These are phyloP conservation scores for Botrytis squamosa DNA, from an alignment of 2,329 filamentous ascomycete species.

Conservation along the genomic window DNA sequence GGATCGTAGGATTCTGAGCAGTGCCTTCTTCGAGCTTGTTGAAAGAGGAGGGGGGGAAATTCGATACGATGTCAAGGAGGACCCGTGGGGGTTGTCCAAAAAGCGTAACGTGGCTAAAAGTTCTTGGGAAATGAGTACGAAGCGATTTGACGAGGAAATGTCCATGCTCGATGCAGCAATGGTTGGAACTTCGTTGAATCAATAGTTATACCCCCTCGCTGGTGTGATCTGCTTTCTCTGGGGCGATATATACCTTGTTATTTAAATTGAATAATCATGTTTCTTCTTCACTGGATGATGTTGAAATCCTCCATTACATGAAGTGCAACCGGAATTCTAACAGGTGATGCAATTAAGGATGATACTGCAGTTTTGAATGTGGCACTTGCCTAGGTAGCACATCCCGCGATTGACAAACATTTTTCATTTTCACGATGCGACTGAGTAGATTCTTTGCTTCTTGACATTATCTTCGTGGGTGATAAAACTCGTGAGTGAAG, in stretches of 20 bases:
- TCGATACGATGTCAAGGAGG: background rate
- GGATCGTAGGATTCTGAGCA: background rate
- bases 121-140: background rate
- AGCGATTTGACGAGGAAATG: background rate
- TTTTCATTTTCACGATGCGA: background rate
- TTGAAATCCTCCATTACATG: background rate
- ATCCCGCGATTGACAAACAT: background rate
- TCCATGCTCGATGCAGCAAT: background rate
- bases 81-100: background rate
- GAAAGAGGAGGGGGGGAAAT: background rate
- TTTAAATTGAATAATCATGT: background rate
- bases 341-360: background rate
- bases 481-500: slow-evolving; percentile 35
- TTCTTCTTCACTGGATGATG: background rate
- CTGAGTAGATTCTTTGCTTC: background rate
- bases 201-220: background rate
- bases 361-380: background rate
- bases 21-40: background rate
- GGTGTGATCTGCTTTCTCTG: background rate
- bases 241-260: background rate
- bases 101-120: background rate
- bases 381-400: background rate
- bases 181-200: background rate
- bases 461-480: slow-evolving; percentile 27
- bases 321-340: background rate